Percentiles rank a stretch among this genome's conserved stretches.
phyloP scores from a whole-genome alignment of 2,329 filamentous ascomycete genomes.

The Ceratocystis cacaofunesta region DNA sequence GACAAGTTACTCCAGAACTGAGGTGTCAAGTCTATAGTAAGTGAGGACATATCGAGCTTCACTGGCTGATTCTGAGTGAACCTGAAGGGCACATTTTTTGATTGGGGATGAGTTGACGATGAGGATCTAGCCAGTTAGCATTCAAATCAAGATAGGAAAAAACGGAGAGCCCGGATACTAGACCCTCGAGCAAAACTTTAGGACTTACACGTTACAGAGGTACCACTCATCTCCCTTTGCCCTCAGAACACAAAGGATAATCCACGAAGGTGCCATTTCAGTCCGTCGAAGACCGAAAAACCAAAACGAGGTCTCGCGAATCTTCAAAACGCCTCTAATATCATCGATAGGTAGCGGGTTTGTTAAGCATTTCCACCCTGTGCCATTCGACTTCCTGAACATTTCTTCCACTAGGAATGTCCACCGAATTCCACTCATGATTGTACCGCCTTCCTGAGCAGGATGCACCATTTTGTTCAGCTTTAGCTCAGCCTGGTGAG shows the following conservation, averaged over 20 bases:
- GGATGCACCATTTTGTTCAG: constrained; percentile 47
- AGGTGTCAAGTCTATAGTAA: constrained; percentile 32
- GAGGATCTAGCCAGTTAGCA: not conserved
- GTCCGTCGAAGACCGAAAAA: constrained; percentile 53
- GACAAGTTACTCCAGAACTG: constrained; percentile 39
- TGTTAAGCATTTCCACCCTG: constrained; percentile 47
- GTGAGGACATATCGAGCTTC: constrained; percentile 30
- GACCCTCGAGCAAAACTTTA: not conserved
- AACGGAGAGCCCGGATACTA: not conserved
- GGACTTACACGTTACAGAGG: constrained; percentile 48
- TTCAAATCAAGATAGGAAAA: not conserved
- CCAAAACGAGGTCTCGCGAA: constrained; percentile 44
- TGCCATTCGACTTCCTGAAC: constrained; percentile 41
- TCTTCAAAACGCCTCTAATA: constrained; percentile 45
- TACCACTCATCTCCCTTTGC: constrained; percentile 66
- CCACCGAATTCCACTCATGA: constrained; percentile 48
- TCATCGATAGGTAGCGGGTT: constrained; percentile 37
- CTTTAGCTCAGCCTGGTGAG: constrained; percentile 44
- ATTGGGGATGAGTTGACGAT: not conserved
- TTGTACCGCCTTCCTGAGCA: constrained; percentile 39
- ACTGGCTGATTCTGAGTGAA: constrained; percentile 8
- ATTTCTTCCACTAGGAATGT: constrained; percentile 47
- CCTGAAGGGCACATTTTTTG: not conserved
- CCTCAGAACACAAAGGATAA: constrained; percentile 54
- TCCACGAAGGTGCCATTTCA: constrained; percentile 61